Evolutionary conservation across 2,329 filamentous ascomycete genomes (phyloP).

Genomic region (Aspergillus sp.): DNA sequence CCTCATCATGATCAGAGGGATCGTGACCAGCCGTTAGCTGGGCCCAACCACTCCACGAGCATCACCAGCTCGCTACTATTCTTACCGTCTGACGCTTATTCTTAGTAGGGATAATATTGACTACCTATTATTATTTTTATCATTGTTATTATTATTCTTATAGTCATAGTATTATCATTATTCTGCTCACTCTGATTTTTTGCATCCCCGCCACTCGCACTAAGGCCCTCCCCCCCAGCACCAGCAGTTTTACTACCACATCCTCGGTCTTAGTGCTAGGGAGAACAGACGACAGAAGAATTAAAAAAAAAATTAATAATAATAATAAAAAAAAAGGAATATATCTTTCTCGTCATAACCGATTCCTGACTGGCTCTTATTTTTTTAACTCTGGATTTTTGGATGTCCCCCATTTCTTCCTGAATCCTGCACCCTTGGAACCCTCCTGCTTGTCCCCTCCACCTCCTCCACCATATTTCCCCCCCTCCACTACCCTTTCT

Average conservation of each 20-base stretch:
- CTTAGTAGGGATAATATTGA: too few species aligned
- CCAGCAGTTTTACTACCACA: slow-evolving; percentile 7
- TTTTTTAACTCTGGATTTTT: slow-evolving; percentile 14
- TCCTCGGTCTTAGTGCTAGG: slow-evolving; percentile 17
- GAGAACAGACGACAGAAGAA: slow-evolving; percentile 1
- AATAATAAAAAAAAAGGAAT: slow-evolving; percentile 10
- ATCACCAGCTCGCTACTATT: background rate
- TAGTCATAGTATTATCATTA: background rate
- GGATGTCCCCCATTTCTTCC: slow-evolving; percentile 11
- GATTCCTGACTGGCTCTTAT: slow-evolving; percentile 8
- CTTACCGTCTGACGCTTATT: background rate
- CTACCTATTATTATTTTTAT: slow-evolving; percentile 1
- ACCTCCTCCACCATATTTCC: slow-evolving; percentile 24
- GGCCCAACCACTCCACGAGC: background rate
- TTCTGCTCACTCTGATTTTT: slow-evolving; percentile 2
- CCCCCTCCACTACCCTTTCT: slow-evolving; percentile 16
- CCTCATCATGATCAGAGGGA: background rate
- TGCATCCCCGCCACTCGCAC: slow-evolving; percentile 20
- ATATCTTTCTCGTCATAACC: slow-evolving; percentile 21
- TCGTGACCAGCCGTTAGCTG: background rate
- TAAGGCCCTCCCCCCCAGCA: slow-evolving; percentile 13
- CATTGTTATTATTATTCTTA: background rate
- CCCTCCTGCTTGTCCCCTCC: slow-evolving; percentile 25
- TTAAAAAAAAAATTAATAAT: background rate
- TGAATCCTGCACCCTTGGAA: background rate